Evolutionary conservation across 2,329 filamentous ascomycete genomes (phyloP).

Genomic region (Albophoma yamanashiensis): DNA sequence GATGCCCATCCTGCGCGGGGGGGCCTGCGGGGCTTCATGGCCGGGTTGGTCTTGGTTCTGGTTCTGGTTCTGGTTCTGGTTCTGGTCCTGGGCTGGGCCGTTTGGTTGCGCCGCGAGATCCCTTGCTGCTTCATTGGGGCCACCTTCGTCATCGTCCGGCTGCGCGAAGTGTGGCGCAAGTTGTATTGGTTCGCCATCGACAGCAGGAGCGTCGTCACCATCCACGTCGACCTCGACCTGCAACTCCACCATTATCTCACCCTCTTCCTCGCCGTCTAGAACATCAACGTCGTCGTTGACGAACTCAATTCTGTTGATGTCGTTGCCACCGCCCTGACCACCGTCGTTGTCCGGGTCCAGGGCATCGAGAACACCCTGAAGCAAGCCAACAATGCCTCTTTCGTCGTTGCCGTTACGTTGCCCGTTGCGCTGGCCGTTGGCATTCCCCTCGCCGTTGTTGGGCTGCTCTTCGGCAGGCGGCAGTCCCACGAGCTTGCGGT

Average conservation of each 20-base stretch:
- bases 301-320: conserved; percentile 5
- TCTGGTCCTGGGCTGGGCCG: too few relatives aligned
- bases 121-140: neutral
- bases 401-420: conserved; percentile 13
- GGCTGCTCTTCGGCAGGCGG: conserved; percentile 17
- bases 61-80: too few relatives aligned
- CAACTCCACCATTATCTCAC: conserved; percentile 20
- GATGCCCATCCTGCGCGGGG: conserved; percentile 21
- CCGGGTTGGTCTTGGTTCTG: conserved; percentile 1
- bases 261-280: neutral
- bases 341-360: conserved; percentile 23
- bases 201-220: conserved; percentile 18
- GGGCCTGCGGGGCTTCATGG: conserved; percentile 22
- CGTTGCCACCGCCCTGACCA: conserved; percentile 9
- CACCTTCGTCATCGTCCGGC: neutral
- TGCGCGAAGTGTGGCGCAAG: neutral
- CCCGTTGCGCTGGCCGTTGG: conserved; percentile 7
- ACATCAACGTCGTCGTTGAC: conserved; percentile 5
- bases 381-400: conserved; percentile 22
- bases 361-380: conserved; percentile 25
- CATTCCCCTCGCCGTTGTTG: conserved; percentile 9
- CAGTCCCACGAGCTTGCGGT: conserved; percentile 32
- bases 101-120: neutral
- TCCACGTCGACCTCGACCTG: conserved; percentile 26
- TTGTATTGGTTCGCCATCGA: conserved; percentile 7